These are phyloP conservation scores for Tricholoma terreum DNA, from an alignment of 768 basidiomycete species.

Conservation along the genomic window DNA sequence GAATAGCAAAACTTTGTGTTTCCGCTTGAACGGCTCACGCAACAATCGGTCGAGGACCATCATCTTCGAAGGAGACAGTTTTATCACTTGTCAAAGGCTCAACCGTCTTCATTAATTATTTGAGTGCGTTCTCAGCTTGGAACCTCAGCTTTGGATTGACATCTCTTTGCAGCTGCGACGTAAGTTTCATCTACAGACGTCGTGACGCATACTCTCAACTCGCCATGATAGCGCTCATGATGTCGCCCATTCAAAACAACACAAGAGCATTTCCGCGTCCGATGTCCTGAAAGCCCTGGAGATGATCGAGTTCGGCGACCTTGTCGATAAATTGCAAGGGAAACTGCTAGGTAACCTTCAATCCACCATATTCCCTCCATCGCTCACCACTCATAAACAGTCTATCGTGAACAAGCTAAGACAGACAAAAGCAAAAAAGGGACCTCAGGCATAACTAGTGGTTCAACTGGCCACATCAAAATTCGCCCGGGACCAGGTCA, in stretches of 20 bases:
- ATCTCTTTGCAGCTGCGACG: conserved; percentile 44
- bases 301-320: conserved; percentile 70
- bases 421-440: conserved; percentile 53
- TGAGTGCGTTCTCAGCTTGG: conserved; percentile 51
- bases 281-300: conserved; percentile 89
- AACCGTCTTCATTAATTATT: conserved; percentile 93
- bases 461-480: conserved; percentile 22
- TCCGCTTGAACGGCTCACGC: conserved; percentile 70
- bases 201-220: conserved; percentile 11
- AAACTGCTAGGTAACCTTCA: conserved; percentile 60
- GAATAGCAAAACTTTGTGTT: conserved; percentile 84
- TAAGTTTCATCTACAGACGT: conserved; percentile 22
- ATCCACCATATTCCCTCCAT: conserved; percentile 24
- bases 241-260: conserved; percentile 82
- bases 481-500: conserved; percentile 11
- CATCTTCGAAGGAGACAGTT: conserved; percentile 95
- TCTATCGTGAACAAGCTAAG: conserved; percentile 63
- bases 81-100: conserved; percentile 83
- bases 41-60: conserved; percentile 89
- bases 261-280: conserved; percentile 78
- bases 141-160: conserved; percentile 26
- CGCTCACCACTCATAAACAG: conserved; percentile 29
- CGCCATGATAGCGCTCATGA: conserved; percentile 74
- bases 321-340: conserved; percentile 56
- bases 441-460: conserved; percentile 20